Evolutionary conservation across 2,329 filamentous ascomycete genomes (phyloP).

Genomic region (Paecilomyces sp.): DNA sequence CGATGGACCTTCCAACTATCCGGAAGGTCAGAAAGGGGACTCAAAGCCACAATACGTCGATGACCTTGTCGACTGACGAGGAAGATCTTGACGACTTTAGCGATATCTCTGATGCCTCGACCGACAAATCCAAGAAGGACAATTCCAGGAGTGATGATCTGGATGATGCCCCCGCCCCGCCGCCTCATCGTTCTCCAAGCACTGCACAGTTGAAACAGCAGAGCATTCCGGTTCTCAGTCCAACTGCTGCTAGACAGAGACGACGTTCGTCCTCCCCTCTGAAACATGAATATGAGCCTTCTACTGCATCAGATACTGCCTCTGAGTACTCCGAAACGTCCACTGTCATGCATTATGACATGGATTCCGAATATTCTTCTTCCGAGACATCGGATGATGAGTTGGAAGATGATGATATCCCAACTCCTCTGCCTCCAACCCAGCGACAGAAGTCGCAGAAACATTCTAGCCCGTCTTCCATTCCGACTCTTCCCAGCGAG

Average conservation of each 20-base stretch:
- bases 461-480: slow-evolving; percentile 29
- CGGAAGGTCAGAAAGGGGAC: slow-evolving; percentile 34
- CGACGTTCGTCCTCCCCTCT: slow-evolving; percentile 83
- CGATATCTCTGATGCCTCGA: slow-evolving; percentile 7
- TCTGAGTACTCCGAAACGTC: slow-evolving; percentile 51
- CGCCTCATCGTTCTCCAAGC: slow-evolving; percentile 48
- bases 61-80: background rate
- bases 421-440: slow-evolving; percentile 26
- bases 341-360: slow-evolving; percentile 47
- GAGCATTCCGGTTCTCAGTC: slow-evolving; percentile 40
- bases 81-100: background rate
- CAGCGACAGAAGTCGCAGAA: slow-evolving; percentile 30
- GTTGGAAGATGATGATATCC: slow-evolving; percentile 42
- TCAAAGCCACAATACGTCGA: slow-evolving; percentile 15
- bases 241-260: slow-evolving; percentile 44
- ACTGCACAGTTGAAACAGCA: slow-evolving; percentile 38
- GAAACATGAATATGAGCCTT: slow-evolving; percentile 95
- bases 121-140: slow-evolving; percentile 17
- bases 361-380: slow-evolving; percentile 34
- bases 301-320: slow-evolving; percentile 56
- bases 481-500: slow-evolving; percentile 40
- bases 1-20: slow-evolving; percentile 37
- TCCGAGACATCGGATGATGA: slow-evolving; percentile 45
- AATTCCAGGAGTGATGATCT: slow-evolving; percentile 22
- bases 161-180: slow-evolving; percentile 35